phyloP scores from a whole-genome alignment of 2,329 filamentous ascomycete species.

The Cryphonectria japonica region DNA sequence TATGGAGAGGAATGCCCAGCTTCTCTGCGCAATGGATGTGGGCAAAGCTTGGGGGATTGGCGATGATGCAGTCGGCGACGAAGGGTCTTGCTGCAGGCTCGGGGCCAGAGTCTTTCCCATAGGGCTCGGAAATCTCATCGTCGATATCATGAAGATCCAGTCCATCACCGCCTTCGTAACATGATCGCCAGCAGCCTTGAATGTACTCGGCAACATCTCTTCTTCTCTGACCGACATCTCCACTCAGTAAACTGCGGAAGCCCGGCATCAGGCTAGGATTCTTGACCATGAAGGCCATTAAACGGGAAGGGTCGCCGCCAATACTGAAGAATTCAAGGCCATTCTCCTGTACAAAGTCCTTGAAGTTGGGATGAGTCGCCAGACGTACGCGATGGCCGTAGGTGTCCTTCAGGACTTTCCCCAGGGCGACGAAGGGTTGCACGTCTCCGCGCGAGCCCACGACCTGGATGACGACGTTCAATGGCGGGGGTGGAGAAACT shows the following conservation, averaged over 20 bases:
- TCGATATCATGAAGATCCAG: slow-evolving; percentile 51
- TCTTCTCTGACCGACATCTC: slow-evolving; percentile 75
- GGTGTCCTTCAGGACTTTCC: slow-evolving; percentile 59
- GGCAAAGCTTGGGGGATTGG: slow-evolving; percentile 77
- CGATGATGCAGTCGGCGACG: slow-evolving; percentile 80
- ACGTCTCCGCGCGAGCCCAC: slow-evolving; percentile 76
- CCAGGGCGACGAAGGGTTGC: slow-evolving; percentile 76
- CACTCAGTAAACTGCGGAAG: slow-evolving; percentile 73
- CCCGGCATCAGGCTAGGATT: slow-evolving; percentile 85
- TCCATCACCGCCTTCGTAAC: slow-evolving; percentile 49
- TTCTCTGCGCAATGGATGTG: slow-evolving; percentile 78
- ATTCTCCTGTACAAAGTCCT: slow-evolving; percentile 69
- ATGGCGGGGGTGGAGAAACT: too few relatives aligned
- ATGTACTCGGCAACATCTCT: slow-evolving; percentile 78
- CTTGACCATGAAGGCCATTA: slow-evolving; percentile 92
- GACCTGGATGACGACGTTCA: slow-evolving; percentile 74
- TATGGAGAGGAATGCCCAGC: slow-evolving; percentile 72
- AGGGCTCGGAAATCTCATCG: slow-evolving; percentile 62
- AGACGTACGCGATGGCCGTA: slow-evolving; percentile 74
- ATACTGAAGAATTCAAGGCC: slow-evolving; percentile 77
- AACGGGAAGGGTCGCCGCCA: slow-evolving; percentile 73
- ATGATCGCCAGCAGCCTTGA: slow-evolving; percentile 85
- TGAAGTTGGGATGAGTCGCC: slow-evolving; percentile 72
- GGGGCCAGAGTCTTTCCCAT: too few relatives aligned
- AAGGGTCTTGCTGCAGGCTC: slow-evolving; percentile 58